Evolutionary conservation across 768 basidiomycete genomes (phyloP).

Genomic region (Paxillus involutus): DNA sequence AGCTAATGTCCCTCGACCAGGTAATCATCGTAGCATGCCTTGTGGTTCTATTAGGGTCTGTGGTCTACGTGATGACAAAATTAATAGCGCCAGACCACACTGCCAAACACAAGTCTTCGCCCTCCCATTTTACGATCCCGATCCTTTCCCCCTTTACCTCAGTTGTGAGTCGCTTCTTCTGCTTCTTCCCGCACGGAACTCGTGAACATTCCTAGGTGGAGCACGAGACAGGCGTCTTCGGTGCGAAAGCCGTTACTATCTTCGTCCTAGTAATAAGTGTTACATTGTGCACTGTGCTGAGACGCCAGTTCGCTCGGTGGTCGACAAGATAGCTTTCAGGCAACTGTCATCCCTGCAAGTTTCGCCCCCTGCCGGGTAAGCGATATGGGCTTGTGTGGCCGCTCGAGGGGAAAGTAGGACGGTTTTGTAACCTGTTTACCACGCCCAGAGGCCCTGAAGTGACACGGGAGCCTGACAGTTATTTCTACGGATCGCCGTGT

Average conservation of each 20-base stretch:
- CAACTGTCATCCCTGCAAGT: not conserved
- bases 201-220: slow-evolving; percentile 51
- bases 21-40: slow-evolving; percentile 17
- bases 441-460: not conserved
- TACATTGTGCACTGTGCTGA: slow-evolving; percentile 43
- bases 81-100: slow-evolving; percentile 13
- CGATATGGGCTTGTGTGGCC: not conserved
- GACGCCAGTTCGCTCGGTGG: slow-evolving; percentile 37
- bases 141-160: slow-evolving; percentile 78
- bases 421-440: slow-evolving; percentile 5
- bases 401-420: not conserved
- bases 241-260: slow-evolving; percentile 44
- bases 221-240: slow-evolving; percentile 64
- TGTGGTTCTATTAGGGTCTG: slow-evolving; percentile 20
- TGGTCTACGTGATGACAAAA: slow-evolving; percentile 18
- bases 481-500: not conserved
- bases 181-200: not conserved
- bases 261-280: slow-evolving; percentile 40
- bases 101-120: slow-evolving; percentile 8
- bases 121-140: slow-evolving; percentile 74
- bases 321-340: not conserved
- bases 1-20: slow-evolving; percentile 15
- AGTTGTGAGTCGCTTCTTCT: slow-evolving; percentile 44
- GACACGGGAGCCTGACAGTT: too few species aligned
- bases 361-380: not conserved